phyloP scores from a whole-genome alignment of 2,329 filamentous ascomycete genomes.

The Aspergillus cejpii region DNA sequence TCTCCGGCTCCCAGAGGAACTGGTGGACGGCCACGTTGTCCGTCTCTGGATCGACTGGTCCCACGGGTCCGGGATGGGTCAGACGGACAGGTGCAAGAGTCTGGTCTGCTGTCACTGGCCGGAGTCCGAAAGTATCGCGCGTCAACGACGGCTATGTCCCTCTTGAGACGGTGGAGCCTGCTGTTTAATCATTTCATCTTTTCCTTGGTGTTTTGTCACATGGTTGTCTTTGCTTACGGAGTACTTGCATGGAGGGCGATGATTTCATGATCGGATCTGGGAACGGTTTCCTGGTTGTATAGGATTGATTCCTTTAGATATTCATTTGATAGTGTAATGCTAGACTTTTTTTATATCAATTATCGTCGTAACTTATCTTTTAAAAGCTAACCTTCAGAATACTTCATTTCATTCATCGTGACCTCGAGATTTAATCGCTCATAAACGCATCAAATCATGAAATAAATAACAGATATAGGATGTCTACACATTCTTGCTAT shows the following conservation, averaged over 20 bases:
- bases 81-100: slow-evolving; percentile 15
- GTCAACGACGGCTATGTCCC: slow-evolving; percentile 42
- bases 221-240: not conserved
- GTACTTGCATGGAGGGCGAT: not conserved
- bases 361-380: too few species aligned
- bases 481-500: not conserved
- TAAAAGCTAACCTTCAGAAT: too few species aligned
- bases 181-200: slow-evolving; percentile 16
- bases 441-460: slow-evolving; percentile 17
- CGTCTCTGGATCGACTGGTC: slow-evolving; percentile 13
- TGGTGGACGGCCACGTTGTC: slow-evolving; percentile 30
- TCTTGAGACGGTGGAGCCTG: slow-evolving; percentile 40
- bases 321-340: not conserved
- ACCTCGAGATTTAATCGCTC: not conserved
- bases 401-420: slow-evolving; percentile 1
- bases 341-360: too few species aligned
- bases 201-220: slow-evolving; percentile 1
- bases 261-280: not conserved
- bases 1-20: slow-evolving; percentile 16
- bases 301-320: not conserved
- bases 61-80: slow-evolving; percentile 17
- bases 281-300: too few species aligned
- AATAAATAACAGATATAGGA: slow-evolving; percentile 1
- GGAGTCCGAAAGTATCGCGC: slow-evolving; percentile 16
- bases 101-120: slow-evolving; percentile 29